Evolutionary conservation across 805 yeast genomes (phyloP).

Genomic region (Wickerhamiella kurtzmanii): DNA sequence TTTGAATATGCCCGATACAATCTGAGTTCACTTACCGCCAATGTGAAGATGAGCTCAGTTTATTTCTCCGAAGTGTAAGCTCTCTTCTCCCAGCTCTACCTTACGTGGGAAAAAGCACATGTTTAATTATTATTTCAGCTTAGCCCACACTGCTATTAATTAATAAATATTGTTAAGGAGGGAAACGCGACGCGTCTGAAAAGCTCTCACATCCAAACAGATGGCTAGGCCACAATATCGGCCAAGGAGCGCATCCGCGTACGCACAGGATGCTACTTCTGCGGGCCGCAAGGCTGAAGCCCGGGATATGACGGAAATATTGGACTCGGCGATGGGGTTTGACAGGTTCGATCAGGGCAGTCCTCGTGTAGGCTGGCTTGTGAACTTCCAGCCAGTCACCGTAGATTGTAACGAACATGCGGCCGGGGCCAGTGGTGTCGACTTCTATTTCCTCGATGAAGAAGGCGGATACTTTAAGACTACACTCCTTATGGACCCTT

Average conservation of each 20-base stretch:
- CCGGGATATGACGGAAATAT: slow-evolving; percentile 31
- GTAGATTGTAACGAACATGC: slow-evolving; percentile 16
- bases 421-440: slow-evolving; percentile 79
- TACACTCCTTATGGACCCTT: slow-evolving; percentile 73
- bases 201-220: neutral
- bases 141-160: no score
- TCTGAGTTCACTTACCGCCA: no score
- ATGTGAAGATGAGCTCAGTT: no score
- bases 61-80: no score
- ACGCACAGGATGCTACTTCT: slow-evolving; percentile 13
- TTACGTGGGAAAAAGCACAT: no score
- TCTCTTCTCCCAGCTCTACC: no score
- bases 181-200: slow-evolving; percentile 11
- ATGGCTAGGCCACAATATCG: slow-evolving; percentile 14
- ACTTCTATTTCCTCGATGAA: slow-evolving; percentile 85
- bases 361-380: slow-evolving; percentile 70
- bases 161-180: neutral
- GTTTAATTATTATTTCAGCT: no score
- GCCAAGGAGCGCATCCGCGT: slow-evolving; percentile 5
- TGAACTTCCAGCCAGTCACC: slow-evolving; percentile 84
- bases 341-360: slow-evolving; percentile 64
- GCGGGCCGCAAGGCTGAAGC: slow-evolving; percentile 8
- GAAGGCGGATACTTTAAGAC: slow-evolving; percentile 94
- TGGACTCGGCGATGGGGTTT: slow-evolving; percentile 82
- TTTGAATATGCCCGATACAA: no score